phyloP scores from a whole-genome alignment of 2,329 filamentous ascomycete species.

The Clarireedia sp. region DNA sequence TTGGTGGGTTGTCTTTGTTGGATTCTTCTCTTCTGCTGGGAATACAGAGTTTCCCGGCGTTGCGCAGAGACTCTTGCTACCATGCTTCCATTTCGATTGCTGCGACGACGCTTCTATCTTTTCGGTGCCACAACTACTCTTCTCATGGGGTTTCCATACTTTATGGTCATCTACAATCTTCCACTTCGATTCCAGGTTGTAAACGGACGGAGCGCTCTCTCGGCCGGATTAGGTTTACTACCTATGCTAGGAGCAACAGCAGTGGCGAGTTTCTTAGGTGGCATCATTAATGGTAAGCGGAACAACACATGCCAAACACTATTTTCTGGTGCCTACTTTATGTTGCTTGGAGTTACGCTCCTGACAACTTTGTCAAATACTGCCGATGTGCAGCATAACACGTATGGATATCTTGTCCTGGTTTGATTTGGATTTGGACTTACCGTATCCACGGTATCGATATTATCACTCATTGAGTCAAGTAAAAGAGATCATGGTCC shows the following conservation, averaged over 20 bases:
- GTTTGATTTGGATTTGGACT: constrained; percentile 53
- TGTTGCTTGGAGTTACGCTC: constrained; percentile 44
- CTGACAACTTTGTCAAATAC: constrained; percentile 33
- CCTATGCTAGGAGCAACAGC: constrained; percentile 51
- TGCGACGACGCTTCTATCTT: constrained; percentile 16
- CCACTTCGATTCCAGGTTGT: constrained; percentile 55
- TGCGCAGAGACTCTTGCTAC: constrained; percentile 13
- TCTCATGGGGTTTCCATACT: constrained; percentile 49
- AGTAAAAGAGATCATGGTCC: constrained; percentile 33
- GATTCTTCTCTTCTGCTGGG: constrained; percentile 35
- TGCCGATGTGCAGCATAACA: constrained; percentile 9
- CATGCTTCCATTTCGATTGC: constrained; percentile 19
- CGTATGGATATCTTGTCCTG: constrained; percentile 47
- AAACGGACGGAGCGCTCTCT: constrained; percentile 43
- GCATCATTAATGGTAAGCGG: constrained; percentile 26
- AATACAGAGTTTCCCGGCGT: constrained; percentile 27
- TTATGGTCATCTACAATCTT: constrained; percentile 49
- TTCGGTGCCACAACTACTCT: constrained; percentile 38
- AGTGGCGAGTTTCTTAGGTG: constrained; percentile 31
- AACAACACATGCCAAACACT: constrained; percentile 48
- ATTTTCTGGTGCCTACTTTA: constrained; percentile 41
- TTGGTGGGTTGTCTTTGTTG: constrained; percentile 32
- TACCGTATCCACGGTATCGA: constrained; percentile 26
- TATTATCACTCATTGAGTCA: constrained; percentile 47
- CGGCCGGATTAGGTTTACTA: constrained; percentile 49